Evolutionary conservation across 306 rosid species (phyloP).

Genomic region (Inga laurina): DNA sequence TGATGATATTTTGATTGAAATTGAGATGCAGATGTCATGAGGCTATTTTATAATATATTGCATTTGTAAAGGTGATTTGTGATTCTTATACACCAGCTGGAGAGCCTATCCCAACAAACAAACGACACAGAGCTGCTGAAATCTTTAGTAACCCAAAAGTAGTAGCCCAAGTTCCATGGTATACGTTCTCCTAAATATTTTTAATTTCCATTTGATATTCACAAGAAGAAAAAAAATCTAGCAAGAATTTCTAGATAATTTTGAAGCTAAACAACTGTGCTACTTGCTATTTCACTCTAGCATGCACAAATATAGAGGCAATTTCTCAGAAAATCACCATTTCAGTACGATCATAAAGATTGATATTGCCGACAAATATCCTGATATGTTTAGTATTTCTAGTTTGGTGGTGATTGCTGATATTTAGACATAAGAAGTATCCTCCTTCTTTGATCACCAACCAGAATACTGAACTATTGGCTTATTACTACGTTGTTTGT

Average conservation of each 20-base stretch:
- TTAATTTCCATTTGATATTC: background rate
- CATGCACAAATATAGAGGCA: background rate
- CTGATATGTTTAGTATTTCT: constrained; percentile 6
- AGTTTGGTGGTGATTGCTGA: background rate
- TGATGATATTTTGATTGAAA: constrained; percentile 25
- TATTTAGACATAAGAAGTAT: constrained; percentile 4
- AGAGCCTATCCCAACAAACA: constrained; percentile 96
- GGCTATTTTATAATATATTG: constrained; percentile 30
- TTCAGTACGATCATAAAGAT: constrained; percentile 6
- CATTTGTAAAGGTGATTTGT: constrained; percentile 72
- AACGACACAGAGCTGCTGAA: constrained; percentile 86
- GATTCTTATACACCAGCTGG: constrained; percentile 90
- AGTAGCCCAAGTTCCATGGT: constrained; percentile 85
- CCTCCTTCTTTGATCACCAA: constrained; percentile 8
- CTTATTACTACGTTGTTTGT: constrained; percentile 41
- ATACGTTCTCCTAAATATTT: constrained; percentile 19
- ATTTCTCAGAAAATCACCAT: background rate
- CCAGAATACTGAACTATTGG: constrained; percentile 27
- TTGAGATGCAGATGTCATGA: constrained; percentile 27
- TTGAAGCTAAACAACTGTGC: constrained; percentile 1
- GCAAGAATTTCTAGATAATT: background rate
- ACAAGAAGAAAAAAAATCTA: background rate
- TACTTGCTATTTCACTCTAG: background rate
- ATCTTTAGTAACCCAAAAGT: constrained; percentile 81
- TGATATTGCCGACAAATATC: constrained; percentile 10